Evolutionary conservation across 2,329 filamentous ascomycete genomes (phyloP), one percentile per base, ranked within the genome.

Genomic region (Xylariaceae sp.): DNA sequence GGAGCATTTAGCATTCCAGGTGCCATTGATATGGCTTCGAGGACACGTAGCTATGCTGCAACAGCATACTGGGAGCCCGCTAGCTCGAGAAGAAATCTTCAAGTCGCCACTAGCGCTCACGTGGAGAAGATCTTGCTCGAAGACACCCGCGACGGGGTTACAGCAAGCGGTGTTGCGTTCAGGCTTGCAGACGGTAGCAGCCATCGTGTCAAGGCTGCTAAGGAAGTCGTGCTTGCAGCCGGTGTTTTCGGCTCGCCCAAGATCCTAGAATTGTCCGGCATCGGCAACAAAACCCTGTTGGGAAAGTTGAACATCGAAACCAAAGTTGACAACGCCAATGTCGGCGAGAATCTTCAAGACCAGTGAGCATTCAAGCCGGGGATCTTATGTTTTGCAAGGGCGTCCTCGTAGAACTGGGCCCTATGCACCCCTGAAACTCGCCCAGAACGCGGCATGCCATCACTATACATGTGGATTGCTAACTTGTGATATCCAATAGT

Each of bases 261-360:
- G 30, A 46, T 76, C 0, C 65, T 76, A 0, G 70, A 75, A 53
- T 62, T 72, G 0, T 74, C 72, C 8, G 73, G 74, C 7, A 48
- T 66, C 3, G 63, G 63, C 2, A 45, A 55, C 15, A 21, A 16
- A 6, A 29, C 46, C 1, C 1, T 60, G 1, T 57, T 65, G 0
- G 19, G 47, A 1, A 7, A n/a, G 2, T 45, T 56, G 37, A 9
- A 50, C 52, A 26, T 48, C 42, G 46, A 56, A 0, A 26, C 26
- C 8, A 26, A 8, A 26, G 47, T 62, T 1, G 65, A 70, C 36
- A 64, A 64, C 18, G 58, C 65, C 1, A 60, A 63, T n/a, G 68
- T 71, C 4, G 68, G 68, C 29, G 58, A 60, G 50, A 66, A 69
- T 21, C 54, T 68, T 36, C 55, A 58, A 30, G 54, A 55, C 42